Evolutionary conservation across 1,284 basidiomycete genomes (phyloP).

Genomic region (Paramarasmius palmivorus): DNA sequence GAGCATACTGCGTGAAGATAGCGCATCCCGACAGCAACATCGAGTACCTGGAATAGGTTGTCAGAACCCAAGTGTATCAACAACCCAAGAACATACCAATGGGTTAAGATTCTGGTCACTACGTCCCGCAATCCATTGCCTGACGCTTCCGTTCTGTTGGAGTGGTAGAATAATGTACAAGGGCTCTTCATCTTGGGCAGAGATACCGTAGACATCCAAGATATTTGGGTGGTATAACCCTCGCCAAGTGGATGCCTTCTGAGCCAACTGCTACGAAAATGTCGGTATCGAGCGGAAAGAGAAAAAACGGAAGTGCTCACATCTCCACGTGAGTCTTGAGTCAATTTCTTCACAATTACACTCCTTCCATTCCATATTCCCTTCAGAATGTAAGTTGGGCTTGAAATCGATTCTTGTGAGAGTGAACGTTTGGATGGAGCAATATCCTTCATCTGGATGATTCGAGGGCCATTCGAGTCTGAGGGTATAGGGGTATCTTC

Average conservation of each 20-base stretch:
- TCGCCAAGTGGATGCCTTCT: slow-evolving; percentile 20
- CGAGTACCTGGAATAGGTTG: slow-evolving; percentile 17
- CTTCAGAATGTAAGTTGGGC: slow-evolving; percentile 13
- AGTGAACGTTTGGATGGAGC: neutral
- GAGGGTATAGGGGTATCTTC: neutral
- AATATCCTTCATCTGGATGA: neutral
- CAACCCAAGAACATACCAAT: slow-evolving; percentile 14
- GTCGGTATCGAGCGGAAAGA: neutral
- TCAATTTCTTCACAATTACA: slow-evolving; percentile 24
- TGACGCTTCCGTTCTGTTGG: slow-evolving; percentile 21
- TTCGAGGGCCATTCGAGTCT: neutral
- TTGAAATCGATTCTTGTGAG: neutral
- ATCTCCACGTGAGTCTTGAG: slow-evolving; percentile 15
- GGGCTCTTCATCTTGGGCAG: slow-evolving; percentile 21
- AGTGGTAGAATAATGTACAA: slow-evolving; percentile 21
- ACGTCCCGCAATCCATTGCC: slow-evolving; percentile 18
- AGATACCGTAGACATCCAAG: slow-evolving; percentile 22
- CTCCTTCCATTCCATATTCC: slow-evolving; percentile 20
- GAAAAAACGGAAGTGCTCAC: neutral
- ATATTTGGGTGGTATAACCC: slow-evolving; percentile 21
- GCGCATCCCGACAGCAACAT: slow-evolving; percentile 24
- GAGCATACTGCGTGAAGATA: slow-evolving; percentile 23
- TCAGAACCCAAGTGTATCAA: slow-evolving; percentile 1
- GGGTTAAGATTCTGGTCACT: slow-evolving; percentile 17
- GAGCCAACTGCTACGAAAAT: slow-evolving; percentile 16